Conservation (phyloP, 2,329 filamentous ascomycete species). For the Colletotrichum chlorophyti region DNA sequence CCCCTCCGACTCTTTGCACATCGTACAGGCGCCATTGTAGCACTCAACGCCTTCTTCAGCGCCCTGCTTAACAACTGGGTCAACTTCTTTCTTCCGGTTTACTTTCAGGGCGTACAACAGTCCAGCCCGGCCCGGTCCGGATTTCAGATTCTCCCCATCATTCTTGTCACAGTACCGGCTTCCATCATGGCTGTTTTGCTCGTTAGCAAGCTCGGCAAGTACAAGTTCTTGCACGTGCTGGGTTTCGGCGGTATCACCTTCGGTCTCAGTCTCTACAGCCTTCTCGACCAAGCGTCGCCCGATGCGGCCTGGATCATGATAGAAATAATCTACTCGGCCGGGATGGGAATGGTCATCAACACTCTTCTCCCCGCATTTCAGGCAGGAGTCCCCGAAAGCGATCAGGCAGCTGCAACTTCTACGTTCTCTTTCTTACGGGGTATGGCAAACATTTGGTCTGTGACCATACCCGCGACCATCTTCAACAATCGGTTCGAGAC, state of each 20-base stretch:
- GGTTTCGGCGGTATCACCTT: slow-evolving; percentile 46
- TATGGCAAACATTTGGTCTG: slow-evolving; percentile 52
- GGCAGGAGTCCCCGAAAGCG: slow-evolving; percentile 40
- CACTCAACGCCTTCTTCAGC: slow-evolving; percentile 33
- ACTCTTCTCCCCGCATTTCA: slow-evolving; percentile 51
- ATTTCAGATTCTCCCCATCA: slow-evolving; percentile 39
- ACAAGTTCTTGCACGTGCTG: slow-evolving; percentile 40
- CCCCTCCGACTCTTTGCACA: slow-evolving; percentile 55
- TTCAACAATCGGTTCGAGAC: slow-evolving; percentile 39
- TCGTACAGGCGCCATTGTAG: slow-evolving; percentile 32
- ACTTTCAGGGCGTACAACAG: slow-evolving; percentile 49
- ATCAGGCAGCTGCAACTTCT: slow-evolving; percentile 43
- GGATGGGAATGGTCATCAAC: slow-evolving; percentile 50
- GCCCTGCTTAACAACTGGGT: slow-evolving; percentile 37
- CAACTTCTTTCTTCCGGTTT: slow-evolving; percentile 50
- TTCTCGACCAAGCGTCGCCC: slow-evolving; percentile 41
- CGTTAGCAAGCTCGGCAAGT: slow-evolving; percentile 41
- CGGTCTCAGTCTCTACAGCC: slow-evolving; percentile 47
- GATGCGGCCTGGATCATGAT: slow-evolving; percentile 46
- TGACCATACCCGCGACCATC: slow-evolving; percentile 50
- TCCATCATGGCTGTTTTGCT: slow-evolving; percentile 35
- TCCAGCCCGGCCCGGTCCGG: slow-evolving; percentile 41
- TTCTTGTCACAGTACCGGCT: slow-evolving; percentile 37
- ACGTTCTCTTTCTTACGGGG: slow-evolving; percentile 51
- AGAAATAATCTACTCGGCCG: slow-evolving; percentile 46